Conservation (phyloP, 75 land plant genomes). For the Larix kaempferi region DNA sequence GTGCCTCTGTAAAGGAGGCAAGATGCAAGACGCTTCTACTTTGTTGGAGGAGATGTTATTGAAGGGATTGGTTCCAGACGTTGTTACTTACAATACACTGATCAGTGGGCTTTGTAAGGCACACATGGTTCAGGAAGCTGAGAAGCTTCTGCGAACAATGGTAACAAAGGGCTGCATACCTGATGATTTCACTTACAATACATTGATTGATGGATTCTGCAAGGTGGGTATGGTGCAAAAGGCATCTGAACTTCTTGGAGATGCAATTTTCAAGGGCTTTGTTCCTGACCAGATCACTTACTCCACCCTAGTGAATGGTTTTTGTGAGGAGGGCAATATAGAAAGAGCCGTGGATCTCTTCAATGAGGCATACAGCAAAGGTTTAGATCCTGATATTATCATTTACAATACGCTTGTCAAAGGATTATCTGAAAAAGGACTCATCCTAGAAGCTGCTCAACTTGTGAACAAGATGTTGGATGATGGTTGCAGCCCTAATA, state of each 20-base stretch:
- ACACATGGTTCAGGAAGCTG: slow-evolving; percentile 46
- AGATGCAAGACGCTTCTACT: slow-evolving; percentile 26
- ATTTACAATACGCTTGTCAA: slow-evolving; percentile 55
- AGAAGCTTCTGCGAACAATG: slow-evolving; percentile 49
- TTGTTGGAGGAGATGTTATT: slow-evolving; percentile 30
- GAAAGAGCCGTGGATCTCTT: slow-evolving; percentile 51
- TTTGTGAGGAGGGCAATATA: slow-evolving; percentile 56
- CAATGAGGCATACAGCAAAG: slow-evolving; percentile 39
- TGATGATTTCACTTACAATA: slow-evolving; percentile 60
- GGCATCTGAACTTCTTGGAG: slow-evolving; percentile 51
- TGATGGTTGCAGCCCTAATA: slow-evolving; percentile 53
- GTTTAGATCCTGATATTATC: slow-evolving; percentile 37
- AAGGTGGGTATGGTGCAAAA: slow-evolving; percentile 45
- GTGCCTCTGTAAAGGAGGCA: slow-evolving; percentile 51
- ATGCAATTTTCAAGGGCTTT: slow-evolving; percentile 58
- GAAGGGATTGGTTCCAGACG: slow-evolving; percentile 47
- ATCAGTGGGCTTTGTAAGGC: slow-evolving; percentile 56
- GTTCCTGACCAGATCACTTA: slow-evolving; percentile 62
- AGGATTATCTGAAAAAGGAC: slow-evolving; percentile 52
- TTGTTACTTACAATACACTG: slow-evolving; percentile 63
- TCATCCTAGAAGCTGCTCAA: slow-evolving; percentile 48
- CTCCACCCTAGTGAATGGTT: slow-evolving; percentile 62
- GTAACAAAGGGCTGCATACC: slow-evolving; percentile 52
- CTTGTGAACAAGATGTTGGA: slow-evolving; percentile 58
- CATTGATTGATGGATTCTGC: slow-evolving; percentile 72